A percentile compares a stretch with the other conserved stretches of the same genome.
phyloP scores from a whole-genome alignment of 1,284 basidiomycete genomes.

The Exobasidium cylindrosporum region DNA sequence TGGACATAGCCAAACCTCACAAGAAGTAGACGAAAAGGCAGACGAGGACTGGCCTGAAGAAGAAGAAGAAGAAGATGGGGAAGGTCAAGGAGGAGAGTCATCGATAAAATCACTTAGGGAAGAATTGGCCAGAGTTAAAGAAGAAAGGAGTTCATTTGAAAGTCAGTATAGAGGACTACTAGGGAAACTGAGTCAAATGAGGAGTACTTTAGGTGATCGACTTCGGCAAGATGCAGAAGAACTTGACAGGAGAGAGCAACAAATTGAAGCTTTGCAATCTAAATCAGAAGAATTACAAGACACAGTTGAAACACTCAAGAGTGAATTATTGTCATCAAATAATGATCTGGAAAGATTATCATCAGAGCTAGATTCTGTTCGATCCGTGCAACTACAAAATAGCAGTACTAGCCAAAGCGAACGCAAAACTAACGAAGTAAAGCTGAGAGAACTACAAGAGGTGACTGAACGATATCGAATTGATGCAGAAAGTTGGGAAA shows the following conservation, averaged over 20 bases:
- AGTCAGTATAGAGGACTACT: slow-evolving; percentile 82
- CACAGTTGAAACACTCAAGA: slow-evolving; percentile 12
- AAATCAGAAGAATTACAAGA: slow-evolving; percentile 17
- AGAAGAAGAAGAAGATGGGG: neutral
- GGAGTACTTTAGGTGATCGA: slow-evolving; percentile 87
- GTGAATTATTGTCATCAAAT: slow-evolving; percentile 33
- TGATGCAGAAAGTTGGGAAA: slow-evolving; percentile 32
- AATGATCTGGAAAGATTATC: slow-evolving; percentile 32
- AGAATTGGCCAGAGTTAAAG: slow-evolving; percentile 45
- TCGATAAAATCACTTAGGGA: neutral
- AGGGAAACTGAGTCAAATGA: slow-evolving; percentile 85
- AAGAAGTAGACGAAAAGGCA: slow-evolving; percentile 5
- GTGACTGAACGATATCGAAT: slow-evolving; percentile 32
- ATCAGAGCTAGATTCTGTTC: slow-evolving; percentile 27
- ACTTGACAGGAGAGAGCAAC: slow-evolving; percentile 46
- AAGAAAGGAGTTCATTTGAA: slow-evolving; percentile 80
- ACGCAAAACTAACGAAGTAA: neutral
- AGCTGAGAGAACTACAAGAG: slow-evolving; percentile 32
- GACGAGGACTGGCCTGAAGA: too few relatives aligned
- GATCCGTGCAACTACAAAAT: slow-evolving; percentile 10
- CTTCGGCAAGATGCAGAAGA: slow-evolving; percentile 80
- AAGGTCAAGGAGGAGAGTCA: neutral
- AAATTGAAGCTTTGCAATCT: slow-evolving; percentile 41
- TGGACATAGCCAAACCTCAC: neutral
- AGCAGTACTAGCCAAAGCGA: neutral